A percentile compares a stretch with the other conserved stretches of the same genome.
Evolutionary conservation across 768 basidiomycete species (phyloP).

Genomic region (Cystobasidium tubakii): DNA sequence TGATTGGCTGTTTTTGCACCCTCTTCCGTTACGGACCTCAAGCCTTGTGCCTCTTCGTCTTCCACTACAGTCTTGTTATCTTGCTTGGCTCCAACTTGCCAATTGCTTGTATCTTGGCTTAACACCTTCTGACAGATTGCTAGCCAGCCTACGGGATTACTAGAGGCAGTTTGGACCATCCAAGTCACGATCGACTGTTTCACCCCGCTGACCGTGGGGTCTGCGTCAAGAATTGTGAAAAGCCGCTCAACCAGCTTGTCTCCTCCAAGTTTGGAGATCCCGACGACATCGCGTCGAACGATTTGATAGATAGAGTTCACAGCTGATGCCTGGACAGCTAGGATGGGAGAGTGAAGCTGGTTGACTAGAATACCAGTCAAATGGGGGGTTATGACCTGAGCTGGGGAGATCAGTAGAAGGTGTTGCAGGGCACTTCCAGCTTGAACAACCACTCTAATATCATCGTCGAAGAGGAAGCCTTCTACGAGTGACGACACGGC

Average conservation of each 20-base stretch:
- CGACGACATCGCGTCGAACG: conserved; percentile 85
- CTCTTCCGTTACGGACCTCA: conserved; percentile 58
- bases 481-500: conserved; percentile 77
- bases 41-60: conserved; percentile 91
- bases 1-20: background rate
- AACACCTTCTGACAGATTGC: conserved; percentile 88
- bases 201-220: conserved; percentile 87
- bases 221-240: conserved; percentile 90
- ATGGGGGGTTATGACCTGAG: conserved; percentile 71
- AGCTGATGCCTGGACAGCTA: conserved; percentile 84
- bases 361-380: conserved; percentile 70
- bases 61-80: conserved; percentile 52
- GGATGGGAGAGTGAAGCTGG: conserved; percentile 70
- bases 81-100: conserved; percentile 56
- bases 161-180: conserved; percentile 86
- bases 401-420: conserved; percentile 89
- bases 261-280: conserved; percentile 87
- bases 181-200: conserved; percentile 86
- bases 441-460: conserved; percentile 82
- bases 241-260: conserved; percentile 89
- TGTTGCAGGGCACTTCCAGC: conserved; percentile 95
- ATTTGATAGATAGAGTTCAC: conserved; percentile 96
- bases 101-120: conserved; percentile 77
- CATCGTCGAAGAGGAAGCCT: conserved; percentile 75
- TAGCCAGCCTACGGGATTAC: conserved; percentile 95